phyloP scores from a whole-genome alignment of 148 eudicot genomes.

The Rhododendron ovatum region DNA sequence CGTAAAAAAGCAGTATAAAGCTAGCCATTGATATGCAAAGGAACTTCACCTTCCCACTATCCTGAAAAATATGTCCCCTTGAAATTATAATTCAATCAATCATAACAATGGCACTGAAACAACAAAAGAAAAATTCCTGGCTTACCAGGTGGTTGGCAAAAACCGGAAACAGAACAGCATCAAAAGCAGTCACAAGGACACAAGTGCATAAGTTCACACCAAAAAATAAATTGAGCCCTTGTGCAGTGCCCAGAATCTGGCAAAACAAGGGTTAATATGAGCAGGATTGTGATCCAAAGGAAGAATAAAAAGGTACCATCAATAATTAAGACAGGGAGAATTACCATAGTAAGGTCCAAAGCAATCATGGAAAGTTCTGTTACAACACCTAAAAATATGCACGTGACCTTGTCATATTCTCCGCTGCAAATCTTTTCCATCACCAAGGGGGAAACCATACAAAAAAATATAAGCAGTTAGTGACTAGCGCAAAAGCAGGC shows the following conservation, averaged over 20 bases:
- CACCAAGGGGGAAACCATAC: slow-evolving; percentile 12
- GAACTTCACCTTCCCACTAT: slow-evolving; percentile 50
- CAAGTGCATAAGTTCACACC: slow-evolving; percentile 66
- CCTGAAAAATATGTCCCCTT: slow-evolving; percentile 36
- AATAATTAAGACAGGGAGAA: slow-evolving; percentile 2
- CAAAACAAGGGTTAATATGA: slow-evolving; percentile 14
- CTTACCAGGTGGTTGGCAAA: slow-evolving; percentile 65
- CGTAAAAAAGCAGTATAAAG: slow-evolving; percentile 41
- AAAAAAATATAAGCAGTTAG: background rate
- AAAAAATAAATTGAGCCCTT: slow-evolving; percentile 64
- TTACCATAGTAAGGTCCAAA: slow-evolving; percentile 84
- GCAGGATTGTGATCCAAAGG: background rate
- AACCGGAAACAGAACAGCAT: slow-evolving; percentile 65
- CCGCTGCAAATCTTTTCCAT: slow-evolving; percentile 61
- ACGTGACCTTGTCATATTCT: slow-evolving; percentile 64
- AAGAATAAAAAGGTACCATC: background rate
- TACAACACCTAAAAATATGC: slow-evolving; percentile 67
- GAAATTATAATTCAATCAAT: slow-evolving; percentile 6
- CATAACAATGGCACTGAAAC: background rate
- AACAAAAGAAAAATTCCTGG: slow-evolving; percentile 1
- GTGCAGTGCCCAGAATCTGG: slow-evolving; percentile 89
- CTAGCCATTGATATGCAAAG: slow-evolving; percentile 50
- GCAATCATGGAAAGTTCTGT: slow-evolving; percentile 70
- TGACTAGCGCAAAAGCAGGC: background rate
- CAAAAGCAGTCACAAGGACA: slow-evolving; percentile 62